These are phyloP conservation scores for Leccinum incarnatum DNA, from an alignment of 768 basidiomycete species.

Conservation along the genomic window DNA sequence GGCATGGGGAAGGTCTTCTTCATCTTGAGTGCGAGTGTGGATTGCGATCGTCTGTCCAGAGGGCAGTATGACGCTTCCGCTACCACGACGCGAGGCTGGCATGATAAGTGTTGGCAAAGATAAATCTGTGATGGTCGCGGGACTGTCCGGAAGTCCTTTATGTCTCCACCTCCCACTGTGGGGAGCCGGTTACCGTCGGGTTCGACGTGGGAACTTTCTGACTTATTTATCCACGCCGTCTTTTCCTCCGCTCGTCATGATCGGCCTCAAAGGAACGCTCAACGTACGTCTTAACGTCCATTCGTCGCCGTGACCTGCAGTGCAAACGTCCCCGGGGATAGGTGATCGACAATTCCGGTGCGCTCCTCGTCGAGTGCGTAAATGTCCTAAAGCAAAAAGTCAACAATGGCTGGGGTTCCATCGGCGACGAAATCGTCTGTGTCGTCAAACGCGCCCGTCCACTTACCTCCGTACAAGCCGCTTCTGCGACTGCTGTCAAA, in stretches of 20 bases:
- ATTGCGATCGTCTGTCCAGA: constrained; percentile 78
- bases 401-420: constrained; percentile 89
- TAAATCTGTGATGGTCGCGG: not conserved
- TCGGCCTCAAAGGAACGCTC: constrained; percentile 90
- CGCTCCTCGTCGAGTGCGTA: constrained; percentile 91
- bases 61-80: constrained; percentile 68
- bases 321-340: constrained; percentile 27
- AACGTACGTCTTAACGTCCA: constrained; percentile 52
- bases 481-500: constrained; percentile 79
- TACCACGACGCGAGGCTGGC: constrained; percentile 74
- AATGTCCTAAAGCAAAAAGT: constrained; percentile 96
- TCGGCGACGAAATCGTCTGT: constrained; percentile 95
- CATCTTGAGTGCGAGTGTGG: constrained; percentile 86
- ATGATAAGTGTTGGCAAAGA: constrained; percentile 34
- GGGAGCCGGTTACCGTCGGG: not conserved
- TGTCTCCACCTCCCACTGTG: not conserved
- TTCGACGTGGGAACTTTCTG: constrained; percentile 25
- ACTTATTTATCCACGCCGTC: constrained; percentile 11
- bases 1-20: constrained; percentile 86
- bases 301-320: not conserved
- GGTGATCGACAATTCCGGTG: constrained; percentile 98
- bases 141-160: not conserved
- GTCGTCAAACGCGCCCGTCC: constrained; percentile 92
- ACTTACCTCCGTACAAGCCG: constrained; percentile 60
- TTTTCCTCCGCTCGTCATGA: constrained; percentile 51